Conservation (phyloP, 495 filamentous ascomycete genomes). For the Trichoderma virens region DNA sequence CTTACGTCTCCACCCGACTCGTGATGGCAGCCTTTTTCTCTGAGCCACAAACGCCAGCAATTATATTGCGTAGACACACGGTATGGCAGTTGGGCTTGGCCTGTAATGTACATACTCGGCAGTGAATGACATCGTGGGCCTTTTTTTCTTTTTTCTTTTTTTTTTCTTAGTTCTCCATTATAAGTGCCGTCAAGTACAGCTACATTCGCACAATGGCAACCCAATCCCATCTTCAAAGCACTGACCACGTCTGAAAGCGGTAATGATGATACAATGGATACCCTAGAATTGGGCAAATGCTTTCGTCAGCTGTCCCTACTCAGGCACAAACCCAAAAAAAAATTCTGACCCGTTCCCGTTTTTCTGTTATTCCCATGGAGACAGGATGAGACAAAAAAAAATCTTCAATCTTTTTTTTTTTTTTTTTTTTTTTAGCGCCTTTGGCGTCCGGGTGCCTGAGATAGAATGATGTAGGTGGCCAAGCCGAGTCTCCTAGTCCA, state of each 20-base stretch:
- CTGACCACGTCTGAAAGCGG: neutral
- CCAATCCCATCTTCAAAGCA: neutral
- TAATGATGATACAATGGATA: neutral
- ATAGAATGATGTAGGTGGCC: constrained; percentile 1
- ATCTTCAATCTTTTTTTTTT: neutral
- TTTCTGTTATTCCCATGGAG: neutral
- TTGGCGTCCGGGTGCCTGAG: neutral
- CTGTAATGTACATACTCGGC: neutral
- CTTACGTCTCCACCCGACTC: neutral
- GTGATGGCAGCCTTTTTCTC: neutral
- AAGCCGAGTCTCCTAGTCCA: neutral
- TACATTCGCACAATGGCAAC: neutral
- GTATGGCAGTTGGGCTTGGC: neutral
- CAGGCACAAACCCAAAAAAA: neutral
- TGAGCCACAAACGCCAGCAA: neutral
- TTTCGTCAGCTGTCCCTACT: neutral
- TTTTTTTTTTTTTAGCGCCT: neutral
- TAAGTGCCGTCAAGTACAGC: no score
- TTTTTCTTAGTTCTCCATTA: neutral
- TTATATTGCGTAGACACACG: no score
- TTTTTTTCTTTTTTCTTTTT: neutral
- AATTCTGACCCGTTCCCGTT: neutral
- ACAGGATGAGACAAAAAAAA: neutral
- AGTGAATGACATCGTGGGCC: neutral
- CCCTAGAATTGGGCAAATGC: neutral